These are phyloP conservation scores for Globisporangium canariense DNA, from an alignment of 352 stramenopile genomes.

Conservation along the genomic window DNA sequence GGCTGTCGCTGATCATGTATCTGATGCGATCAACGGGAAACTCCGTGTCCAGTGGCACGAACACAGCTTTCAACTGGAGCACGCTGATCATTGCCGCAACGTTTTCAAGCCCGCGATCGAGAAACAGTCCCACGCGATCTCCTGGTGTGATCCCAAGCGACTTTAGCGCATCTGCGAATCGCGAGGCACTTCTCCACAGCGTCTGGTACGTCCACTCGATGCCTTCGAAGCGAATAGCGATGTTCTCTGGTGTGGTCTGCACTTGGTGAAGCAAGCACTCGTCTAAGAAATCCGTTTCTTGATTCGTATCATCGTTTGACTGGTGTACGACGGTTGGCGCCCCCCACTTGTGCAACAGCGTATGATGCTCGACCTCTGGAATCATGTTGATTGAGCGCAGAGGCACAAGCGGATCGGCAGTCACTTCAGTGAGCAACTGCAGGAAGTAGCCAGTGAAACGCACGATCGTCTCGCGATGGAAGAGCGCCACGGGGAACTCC, in stretches of 20 bases:
- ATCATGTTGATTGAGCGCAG: not conserved
- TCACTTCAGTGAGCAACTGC: not conserved
- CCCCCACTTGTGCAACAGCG: not conserved
- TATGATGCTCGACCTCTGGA: not conserved
- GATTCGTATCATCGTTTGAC: not conserved
- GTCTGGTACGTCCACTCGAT: not conserved
- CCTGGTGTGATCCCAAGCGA: not conserved
- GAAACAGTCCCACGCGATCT: conserved; percentile 1
- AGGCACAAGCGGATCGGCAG: not conserved
- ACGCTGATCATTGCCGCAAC: conserved; percentile 1
- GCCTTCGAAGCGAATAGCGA: not conserved
- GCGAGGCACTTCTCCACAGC: not conserved
- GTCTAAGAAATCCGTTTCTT: not conserved
- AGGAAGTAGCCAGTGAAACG: not conserved
- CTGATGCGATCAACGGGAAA: not conserved
- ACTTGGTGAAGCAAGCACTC: conserved; percentile 1
- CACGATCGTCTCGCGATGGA: conserved; percentile 27
- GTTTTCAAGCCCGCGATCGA: not conserved
- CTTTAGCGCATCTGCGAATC: not conserved
- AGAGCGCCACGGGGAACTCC: conserved; percentile 35
- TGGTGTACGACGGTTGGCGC: not conserved
- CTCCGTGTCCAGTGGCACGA: conserved; percentile 2
- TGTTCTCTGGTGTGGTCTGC: not conserved
- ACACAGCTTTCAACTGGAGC: conserved; percentile 1
- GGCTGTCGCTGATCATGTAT: conserved; percentile 1